phyloP scores from a whole-genome alignment of 2,329 filamentous ascomycete genomes.

The Colletotrichum horii region DNA sequence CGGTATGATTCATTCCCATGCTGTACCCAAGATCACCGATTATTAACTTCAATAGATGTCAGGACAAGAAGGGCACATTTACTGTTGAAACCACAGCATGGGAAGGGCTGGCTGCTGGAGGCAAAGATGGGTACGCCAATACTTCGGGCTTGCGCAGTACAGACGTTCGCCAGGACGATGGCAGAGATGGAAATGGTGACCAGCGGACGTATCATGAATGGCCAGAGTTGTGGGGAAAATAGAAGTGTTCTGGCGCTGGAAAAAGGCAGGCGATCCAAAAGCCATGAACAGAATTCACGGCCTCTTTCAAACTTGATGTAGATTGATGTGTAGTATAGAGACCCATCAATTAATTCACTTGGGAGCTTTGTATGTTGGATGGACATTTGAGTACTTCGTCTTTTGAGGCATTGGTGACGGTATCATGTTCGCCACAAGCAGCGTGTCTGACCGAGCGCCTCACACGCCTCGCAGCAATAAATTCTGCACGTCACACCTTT shows the following conservation, averaged over 20 bases:
- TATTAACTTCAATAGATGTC: constrained; percentile 50
- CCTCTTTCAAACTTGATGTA: not conserved
- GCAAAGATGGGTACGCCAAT: not conserved
- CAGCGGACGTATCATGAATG: constrained; percentile 3
- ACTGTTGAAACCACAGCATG: constrained; percentile 69
- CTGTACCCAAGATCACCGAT: not conserved
- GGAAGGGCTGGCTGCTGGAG: constrained; percentile 44
- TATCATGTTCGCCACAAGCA: not conserved
- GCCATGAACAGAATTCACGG: not conserved
- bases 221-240: constrained; percentile 5
- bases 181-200: not conserved
- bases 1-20: not conserved
- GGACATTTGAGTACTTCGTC: not conserved
- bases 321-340: not conserved
- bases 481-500: not conserved
- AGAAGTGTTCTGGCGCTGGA: not conserved
- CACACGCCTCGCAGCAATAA: not conserved
- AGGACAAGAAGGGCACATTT: constrained; percentile 61
- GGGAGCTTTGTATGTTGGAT: not conserved
- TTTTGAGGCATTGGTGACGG: not conserved
- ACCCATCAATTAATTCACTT: not conserved
- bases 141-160: not conserved
- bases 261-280: not conserved
- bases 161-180: not conserved
- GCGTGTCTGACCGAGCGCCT: not conserved